Base-by-base conservation (phyloP, 768 basidiomycete genomes). In the Hebeloma cylindrosporum region DNA sequence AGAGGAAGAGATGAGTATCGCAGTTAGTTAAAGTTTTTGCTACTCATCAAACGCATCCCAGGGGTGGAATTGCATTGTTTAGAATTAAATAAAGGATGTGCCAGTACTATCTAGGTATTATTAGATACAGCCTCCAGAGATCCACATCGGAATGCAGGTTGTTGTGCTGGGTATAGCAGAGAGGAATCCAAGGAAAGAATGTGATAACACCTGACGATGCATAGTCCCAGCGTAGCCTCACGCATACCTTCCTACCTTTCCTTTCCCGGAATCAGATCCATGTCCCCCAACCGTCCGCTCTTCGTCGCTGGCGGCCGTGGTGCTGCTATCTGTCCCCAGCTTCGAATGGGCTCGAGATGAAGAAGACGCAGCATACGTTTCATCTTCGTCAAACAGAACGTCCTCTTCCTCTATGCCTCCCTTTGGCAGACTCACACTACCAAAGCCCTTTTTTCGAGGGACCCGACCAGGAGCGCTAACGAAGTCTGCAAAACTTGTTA, bases 401-500 rank as follows among this genome's bases (percentile, higher is more conserved):
- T 83, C 74, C 20, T 75, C 79, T 44, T 74, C 78, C 44, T 70
- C 72, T 7, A 64, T 60, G 31, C 62, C 66, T 46, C 54, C 66
- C 49, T 57, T 63, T 56, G 47, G 54, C 3, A 51, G 30, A 25
- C 53, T 59, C 31, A 56, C 41, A 38, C 58, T 61, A 8, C 58
- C 58, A 45, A 59, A 52, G 7, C 52, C 58, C 39, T 58, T 58
- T 39, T 63, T 60, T 11, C 64, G 62, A 5, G 63, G 51, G 16
- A 58, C 47, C 18, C 68, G 60, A 13, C 68, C 71, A 5, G 83
- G 81, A 0, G 78, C 78, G 54, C 72, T 75, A 40, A 82, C 75
- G 57, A 85, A 83, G 58, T 86, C 83, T 5, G 80, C 72, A 59
- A 85, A 75, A 56, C 76, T 77, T 5, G 82, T 69, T 25, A 77